Evolutionary conservation across 345 rosid species (phyloP).

Genomic region (Anacardium occidentale): DNA sequence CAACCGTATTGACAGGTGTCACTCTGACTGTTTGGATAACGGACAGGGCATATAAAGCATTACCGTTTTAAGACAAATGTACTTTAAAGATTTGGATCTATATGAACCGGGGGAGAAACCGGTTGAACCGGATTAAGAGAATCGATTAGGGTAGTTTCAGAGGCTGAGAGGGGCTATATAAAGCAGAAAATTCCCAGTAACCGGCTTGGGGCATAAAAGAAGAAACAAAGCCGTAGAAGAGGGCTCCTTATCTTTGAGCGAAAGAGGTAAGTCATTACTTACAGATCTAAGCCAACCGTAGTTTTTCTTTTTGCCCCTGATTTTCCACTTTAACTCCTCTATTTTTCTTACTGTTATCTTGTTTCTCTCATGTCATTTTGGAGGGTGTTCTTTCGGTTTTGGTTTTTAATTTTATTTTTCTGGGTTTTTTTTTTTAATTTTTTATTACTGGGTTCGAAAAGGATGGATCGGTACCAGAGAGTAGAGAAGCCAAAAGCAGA

Average conservation of each 20-base stretch:
- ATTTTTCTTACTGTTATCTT: not conserved
- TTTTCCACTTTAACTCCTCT: not conserved
- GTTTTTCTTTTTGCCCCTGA: not conserved
- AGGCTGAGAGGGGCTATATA: constrained; percentile 36
- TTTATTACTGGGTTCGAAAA: not conserved
- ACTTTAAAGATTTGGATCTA: not conserved
- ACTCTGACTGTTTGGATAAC: too few species aligned
- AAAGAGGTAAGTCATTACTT: not conserved
- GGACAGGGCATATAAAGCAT: too few species aligned
- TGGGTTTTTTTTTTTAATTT: not conserved
- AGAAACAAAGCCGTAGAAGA: constrained; percentile 70
- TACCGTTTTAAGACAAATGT: too few species aligned
- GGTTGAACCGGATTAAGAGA: constrained; percentile 30
- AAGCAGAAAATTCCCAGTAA: constrained; percentile 22
- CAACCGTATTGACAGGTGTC: too few species aligned
- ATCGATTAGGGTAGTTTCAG: constrained; percentile 54
- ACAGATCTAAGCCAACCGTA: constrained; percentile 32
- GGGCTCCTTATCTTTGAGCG: constrained; percentile 37
- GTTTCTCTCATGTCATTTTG: not conserved
- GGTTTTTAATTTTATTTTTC: not conserved
- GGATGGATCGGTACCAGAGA: constrained; percentile 84
- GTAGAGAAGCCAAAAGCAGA: constrained; percentile 78
- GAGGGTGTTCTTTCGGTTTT: constrained; percentile 3
- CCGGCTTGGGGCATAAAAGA: constrained; percentile 44
- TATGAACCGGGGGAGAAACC: constrained; percentile 4